Evolutionary conservation across 768 basidiomycete species (phyloP).

Genomic region (Clathrus columnatus): DNA sequence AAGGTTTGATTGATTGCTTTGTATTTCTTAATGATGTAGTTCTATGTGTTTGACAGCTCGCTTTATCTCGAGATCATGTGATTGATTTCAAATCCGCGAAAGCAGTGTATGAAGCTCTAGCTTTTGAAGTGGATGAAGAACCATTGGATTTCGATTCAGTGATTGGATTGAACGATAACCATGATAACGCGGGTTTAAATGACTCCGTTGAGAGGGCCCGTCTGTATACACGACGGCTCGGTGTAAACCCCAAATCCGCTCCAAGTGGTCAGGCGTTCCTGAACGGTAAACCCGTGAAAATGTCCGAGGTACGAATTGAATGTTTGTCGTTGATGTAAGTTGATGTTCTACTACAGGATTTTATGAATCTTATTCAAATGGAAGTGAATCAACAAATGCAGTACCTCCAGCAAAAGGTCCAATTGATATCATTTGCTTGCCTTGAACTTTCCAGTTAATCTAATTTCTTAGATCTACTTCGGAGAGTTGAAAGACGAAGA

Average conservation of each 20-base stretch:
- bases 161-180: slow-evolving; percentile 14
- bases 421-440: slow-evolving; percentile 13
- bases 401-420: slow-evolving; percentile 70
- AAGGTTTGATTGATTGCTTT: slow-evolving; percentile 30
- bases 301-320: slow-evolving; percentile 46
- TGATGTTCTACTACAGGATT: slow-evolving; percentile 38
- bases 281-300: slow-evolving; percentile 72
- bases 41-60: slow-evolving; percentile 18
- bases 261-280: slow-evolving; percentile 67
- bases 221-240: slow-evolving; percentile 53
- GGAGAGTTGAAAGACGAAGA: slow-evolving; percentile 48
- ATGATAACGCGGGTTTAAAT: slow-evolving; percentile 16
- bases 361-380: slow-evolving; percentile 52
- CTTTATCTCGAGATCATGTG: slow-evolving; percentile 22
- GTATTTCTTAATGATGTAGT: background rate
- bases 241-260: slow-evolving; percentile 31
- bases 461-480: slow-evolving; percentile 40
- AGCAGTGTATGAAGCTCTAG: slow-evolving; percentile 30
- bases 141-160: slow-evolving; percentile 31
- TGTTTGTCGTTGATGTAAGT: background rate
- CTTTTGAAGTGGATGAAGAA: slow-evolving; percentile 18
- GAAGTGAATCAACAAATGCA: slow-evolving; percentile 53
- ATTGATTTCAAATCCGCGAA: slow-evolving; percentile 38
- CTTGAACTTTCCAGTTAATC: background rate
- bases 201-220: slow-evolving; percentile 36